These are phyloP conservation scores for Sporisorium graminicola DNA, from an alignment of 1,284 basidiomycete genomes.

Conservation along the genomic window DNA sequence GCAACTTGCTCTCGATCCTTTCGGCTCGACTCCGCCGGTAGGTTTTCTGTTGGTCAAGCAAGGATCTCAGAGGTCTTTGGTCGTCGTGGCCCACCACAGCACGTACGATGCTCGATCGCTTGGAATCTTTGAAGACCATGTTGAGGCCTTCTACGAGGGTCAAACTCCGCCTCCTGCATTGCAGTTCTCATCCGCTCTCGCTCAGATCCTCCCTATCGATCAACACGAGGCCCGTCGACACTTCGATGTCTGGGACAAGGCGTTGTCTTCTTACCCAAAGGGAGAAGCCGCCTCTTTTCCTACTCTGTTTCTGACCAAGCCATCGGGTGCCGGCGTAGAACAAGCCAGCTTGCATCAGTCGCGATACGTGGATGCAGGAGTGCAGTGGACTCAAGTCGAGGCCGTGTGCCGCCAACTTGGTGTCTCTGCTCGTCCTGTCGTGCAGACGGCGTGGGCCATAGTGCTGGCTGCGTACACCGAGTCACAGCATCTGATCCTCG, in stretches of 20 bases:
- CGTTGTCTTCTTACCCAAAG: constrained; percentile 36
- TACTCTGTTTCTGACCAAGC: constrained; percentile 14
- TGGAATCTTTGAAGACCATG: constrained; percentile 45
- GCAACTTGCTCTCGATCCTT: constrained; percentile 27
- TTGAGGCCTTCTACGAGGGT: constrained; percentile 41
- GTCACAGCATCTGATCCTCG: constrained; percentile 60
- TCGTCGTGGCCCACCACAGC: constrained; percentile 58
- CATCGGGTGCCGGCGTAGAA: constrained; percentile 3
- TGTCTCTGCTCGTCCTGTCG: constrained; percentile 67
- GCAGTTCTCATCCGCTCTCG: constrained; percentile 50
- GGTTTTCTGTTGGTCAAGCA: constrained; percentile 42
- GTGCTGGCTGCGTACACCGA: constrained; percentile 64
- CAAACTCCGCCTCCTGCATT: constrained; percentile 13
- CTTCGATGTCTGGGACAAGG: constrained; percentile 36
- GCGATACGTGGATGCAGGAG: constrained; percentile 18
- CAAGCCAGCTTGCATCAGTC: constrained; percentile 34
- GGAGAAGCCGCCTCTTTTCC: constrained; percentile 42
- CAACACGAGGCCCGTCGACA: constrained; percentile 24
- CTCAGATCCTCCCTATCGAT: constrained; percentile 50
- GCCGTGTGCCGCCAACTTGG: constrained; percentile 44
- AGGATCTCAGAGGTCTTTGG: constrained; percentile 21
- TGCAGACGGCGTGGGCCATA: constrained; percentile 68
- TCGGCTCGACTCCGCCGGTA: constrained; percentile 24
- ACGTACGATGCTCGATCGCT: constrained; percentile 62
- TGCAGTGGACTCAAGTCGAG: constrained; percentile 48